These are phyloP conservation scores for Linnemannia hyalina DNA, from an alignment of 192 early-diverging fungal species.

Conservation along the genomic window DNA sequence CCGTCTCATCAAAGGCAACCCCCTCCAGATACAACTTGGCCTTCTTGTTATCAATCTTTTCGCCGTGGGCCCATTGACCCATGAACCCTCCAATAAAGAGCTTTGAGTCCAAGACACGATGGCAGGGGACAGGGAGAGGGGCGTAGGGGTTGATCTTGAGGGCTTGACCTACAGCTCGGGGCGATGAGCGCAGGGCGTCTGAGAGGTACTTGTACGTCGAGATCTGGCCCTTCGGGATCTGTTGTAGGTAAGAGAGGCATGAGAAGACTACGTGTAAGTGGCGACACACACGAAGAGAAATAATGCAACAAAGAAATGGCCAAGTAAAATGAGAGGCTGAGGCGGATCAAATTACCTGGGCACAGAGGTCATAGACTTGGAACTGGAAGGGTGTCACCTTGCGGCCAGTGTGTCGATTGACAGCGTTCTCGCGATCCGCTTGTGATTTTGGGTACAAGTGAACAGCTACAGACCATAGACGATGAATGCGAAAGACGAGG, in stretches of 20 bases:
- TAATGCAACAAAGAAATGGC: not conserved
- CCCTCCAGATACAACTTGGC: conserved; percentile 78
- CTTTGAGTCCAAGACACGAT: conserved; percentile 74
- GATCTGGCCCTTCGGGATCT: conserved; percentile 72
- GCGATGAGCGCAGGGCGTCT: conserved; percentile 69
- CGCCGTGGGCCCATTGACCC: conserved; percentile 72
- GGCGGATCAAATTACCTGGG: conserved; percentile 59
- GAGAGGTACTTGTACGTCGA: conserved; percentile 78
- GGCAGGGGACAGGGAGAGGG: conserved; percentile 79
- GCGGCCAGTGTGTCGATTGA: conserved; percentile 69
- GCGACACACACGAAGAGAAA: not conserved
- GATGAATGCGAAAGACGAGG: not conserved
- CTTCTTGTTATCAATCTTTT: conserved; percentile 73
- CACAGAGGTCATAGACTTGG: conserved; percentile 76
- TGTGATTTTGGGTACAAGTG: conserved; percentile 63
- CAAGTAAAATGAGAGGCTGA: not conserved
- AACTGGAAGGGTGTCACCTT: conserved; percentile 80
- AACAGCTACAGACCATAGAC: conserved; percentile 2
- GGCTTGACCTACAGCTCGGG: conserved; percentile 78
- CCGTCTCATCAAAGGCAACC: conserved; percentile 69
- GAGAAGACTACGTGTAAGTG: not conserved
- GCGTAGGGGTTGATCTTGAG: conserved; percentile 77
- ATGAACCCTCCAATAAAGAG: conserved; percentile 77
- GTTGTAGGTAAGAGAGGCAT: not conserved
- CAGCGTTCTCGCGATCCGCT: conserved; percentile 57